Evolutionary conservation across 805 yeast genomes (phyloP), one percentile per base, ranked within the genome.

Genomic region (Candida silvicultrix): DNA sequence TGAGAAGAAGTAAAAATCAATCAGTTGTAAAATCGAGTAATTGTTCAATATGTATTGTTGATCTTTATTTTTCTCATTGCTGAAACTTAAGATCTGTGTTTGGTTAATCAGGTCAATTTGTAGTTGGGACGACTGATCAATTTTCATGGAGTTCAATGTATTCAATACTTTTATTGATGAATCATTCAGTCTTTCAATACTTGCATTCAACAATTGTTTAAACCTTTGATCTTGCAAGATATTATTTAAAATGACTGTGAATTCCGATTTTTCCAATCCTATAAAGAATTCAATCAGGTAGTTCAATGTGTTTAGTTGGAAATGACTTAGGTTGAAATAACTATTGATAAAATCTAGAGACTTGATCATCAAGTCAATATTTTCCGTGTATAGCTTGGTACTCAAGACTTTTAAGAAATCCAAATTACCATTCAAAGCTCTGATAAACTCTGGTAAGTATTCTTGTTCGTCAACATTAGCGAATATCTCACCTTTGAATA

Each of bases 1-100:
- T 37, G 82, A 62, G 56, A 83, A 81, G 34, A 71, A 66, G 49
- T 73, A 69, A 42, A 82, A 63, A 55, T 80, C 81, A 63, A 77
- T 69, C 2, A 80, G 74, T 41, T 76, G 71, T 41, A 79, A 65
- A 21, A 80, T 61, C 6, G 79, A 60, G 56, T 71, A 78, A 44
- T 73, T 67, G 4, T 68, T 69, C 20, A 66, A 58, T 4, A 78
- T 72, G 48, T 45, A 28, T 14, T 15, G 15, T 45, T 44, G 15
- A 49, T 50, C 14, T 53, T 50, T 2, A 45, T 38, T 37, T 52
- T 54, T 10, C 57, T 51, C 40, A 44, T 51, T 40, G 40, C 47
- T 19, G 40, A 40, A 36, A 36, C 43, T 42, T 1, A 46, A 44
- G 10, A 43, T 39, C n/a, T 49, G 25, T 4, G 48, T 39, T 28